Base-by-base conservation (phyloP, 2,329 filamentous ascomycete genomes). In the Fusarium irregulare region DNA sequence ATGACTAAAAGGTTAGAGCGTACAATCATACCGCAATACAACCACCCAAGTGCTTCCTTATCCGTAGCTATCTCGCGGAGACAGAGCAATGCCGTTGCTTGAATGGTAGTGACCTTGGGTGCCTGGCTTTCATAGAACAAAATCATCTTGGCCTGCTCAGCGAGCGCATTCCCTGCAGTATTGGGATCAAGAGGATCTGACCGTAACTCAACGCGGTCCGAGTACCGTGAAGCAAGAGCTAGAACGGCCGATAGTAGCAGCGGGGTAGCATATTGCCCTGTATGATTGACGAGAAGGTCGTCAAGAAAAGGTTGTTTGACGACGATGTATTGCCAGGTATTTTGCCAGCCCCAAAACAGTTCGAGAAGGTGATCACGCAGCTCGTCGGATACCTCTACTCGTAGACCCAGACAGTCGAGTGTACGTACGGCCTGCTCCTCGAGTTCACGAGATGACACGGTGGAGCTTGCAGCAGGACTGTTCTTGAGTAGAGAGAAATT, bases 11-110 rank as follows among this genome's bases (percentile, higher is more conserved):
- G 9, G 13, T 11, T 8, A 6, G 7, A 1, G 14, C 4, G 11
- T 7, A 16, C 3, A 11, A 18, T 0, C 51, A 21, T 54, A 59
- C 56, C 48, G 4, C 56, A 59, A 2, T 59, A 55, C 23, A 59
- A 16, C 56, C 56, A 59, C 1, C 40, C 56, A n/a, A 59, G 40
- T 3, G 56, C 56, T 20, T 59, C 56, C 7, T 59, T 54, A 1
- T 54, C 56, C 2, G 37, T 42, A 2, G 56, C 48, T 21, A 44
- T 55, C n/a, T 54, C 56, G 1, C 56, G 23, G 0, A 59, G 2
- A 1, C 37, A 32, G 3, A 59, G 48, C 0, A 59, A 4, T 1
- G 56, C 56, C n/a, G 49, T 30, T 0, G 56, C 56, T 18, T 59
- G 56, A 1, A 55, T 32, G 1, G 56, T 59, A 4, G 56, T 54